Evolutionary conservation across 2,329 filamentous ascomycete genomes (phyloP).

Genomic region (Beauveria sp.): DNA sequence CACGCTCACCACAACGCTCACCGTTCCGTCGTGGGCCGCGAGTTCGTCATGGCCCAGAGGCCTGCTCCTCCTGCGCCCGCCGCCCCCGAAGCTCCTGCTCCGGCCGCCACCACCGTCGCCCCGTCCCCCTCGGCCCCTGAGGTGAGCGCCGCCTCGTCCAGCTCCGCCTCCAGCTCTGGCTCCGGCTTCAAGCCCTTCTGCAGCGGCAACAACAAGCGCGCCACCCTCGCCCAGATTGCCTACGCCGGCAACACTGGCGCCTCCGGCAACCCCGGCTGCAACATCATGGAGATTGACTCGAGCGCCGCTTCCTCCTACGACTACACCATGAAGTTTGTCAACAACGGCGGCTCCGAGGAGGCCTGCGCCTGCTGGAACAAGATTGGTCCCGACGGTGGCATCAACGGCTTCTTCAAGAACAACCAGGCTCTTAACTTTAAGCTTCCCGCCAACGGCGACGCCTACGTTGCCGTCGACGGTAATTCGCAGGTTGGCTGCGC

Average conservation of each 20-base stretch:
- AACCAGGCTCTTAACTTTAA: conserved; percentile 33
- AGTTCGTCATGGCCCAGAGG: conserved; percentile 29
- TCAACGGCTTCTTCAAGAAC: conserved; percentile 42
- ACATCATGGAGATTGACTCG: conserved; percentile 38
- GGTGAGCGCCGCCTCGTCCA: not conserved
- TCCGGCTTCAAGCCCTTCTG: conserved; percentile 26
- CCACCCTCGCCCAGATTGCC: conserved; percentile 37
- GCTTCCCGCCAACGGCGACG: conserved; percentile 28
- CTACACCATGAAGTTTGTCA: conserved; percentile 35
- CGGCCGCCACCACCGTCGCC: too few relatives aligned
- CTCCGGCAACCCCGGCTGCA: conserved; percentile 39
- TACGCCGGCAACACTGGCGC: conserved; percentile 39
- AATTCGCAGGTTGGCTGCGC: conserved; percentile 43
- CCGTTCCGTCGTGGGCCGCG: conserved; percentile 23
- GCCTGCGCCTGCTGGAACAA: conserved; percentile 44
- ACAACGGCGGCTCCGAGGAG: conserved; percentile 27
- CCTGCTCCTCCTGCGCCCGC: conserved; percentile 16
- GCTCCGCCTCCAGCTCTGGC: conserved; percentile 6
- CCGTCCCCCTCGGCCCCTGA: not conserved
- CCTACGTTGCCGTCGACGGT: conserved; percentile 36
- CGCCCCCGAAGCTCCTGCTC: conserved; percentile 10
- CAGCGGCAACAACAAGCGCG: conserved; percentile 33
- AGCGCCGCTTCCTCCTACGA: conserved; percentile 32
- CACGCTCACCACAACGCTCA: conserved; percentile 29
- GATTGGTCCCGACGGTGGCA: conserved; percentile 35